Conservation (phyloP, 75 land plant species). For the Ceratopteris richardii region DNA sequence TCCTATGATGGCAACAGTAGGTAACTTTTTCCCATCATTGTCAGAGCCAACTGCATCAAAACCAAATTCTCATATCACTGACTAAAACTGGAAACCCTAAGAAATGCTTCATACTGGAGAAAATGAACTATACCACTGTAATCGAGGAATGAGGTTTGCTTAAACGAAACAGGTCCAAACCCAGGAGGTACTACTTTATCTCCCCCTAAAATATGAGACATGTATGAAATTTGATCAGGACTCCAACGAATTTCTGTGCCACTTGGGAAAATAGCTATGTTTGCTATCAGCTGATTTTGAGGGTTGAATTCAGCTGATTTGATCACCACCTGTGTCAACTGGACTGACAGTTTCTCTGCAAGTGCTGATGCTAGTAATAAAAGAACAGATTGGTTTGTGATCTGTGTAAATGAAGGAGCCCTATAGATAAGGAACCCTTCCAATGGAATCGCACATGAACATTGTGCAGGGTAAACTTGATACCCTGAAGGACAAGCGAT, state of each 20-base stretch:
- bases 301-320: background rate
- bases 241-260: background rate
- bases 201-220: background rate
- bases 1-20: too few species aligned
- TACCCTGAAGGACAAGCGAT: slow-evolving; percentile 2
- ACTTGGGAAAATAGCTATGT: background rate
- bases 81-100: too few species aligned
- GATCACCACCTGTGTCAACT: background rate
- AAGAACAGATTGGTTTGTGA: background rate
- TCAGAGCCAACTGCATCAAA: too few species aligned
- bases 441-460: background rate
- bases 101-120: too few species aligned
- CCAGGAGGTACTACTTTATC: background rate
- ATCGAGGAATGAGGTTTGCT: background rate
- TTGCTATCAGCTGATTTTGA: background rate
- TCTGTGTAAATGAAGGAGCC: background rate
- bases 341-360: background rate
- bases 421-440: background rate
- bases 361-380: background rate
- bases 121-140: background rate
- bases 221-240: background rate
- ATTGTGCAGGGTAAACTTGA: background rate
- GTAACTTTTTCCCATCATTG: too few species aligned
- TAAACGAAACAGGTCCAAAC: background rate
- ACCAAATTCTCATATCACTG: too few species aligned